A percentile compares a stretch with the other conserved stretches of the same genome.
Conservation (phyloP, 129 eudicot genomes). For the Sambucus nigra region DNA sequence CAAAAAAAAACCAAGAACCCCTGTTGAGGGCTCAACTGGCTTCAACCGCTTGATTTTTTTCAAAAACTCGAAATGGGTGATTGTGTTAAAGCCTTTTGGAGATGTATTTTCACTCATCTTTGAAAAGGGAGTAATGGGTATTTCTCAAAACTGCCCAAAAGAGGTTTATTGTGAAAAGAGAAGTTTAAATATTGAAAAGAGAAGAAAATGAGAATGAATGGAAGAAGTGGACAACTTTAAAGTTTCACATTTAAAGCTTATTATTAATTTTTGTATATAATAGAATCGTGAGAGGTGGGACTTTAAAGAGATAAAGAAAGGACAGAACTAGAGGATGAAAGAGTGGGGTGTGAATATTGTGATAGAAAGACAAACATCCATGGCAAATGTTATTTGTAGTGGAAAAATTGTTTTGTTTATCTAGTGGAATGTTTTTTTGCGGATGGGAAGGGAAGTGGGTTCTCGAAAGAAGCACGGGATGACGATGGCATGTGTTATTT, state of each 20-base stretch:
- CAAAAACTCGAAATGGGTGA: conserved; percentile 55
- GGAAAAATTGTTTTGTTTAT: too few species aligned
- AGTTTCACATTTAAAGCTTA: too few species aligned
- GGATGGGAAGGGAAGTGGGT: too few species aligned
- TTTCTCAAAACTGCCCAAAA: conserved; percentile 11
- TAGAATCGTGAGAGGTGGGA: too few species aligned
- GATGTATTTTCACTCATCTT: conserved; percentile 10
- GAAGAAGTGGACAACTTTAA: too few species aligned
- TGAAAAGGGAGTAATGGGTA: conserved; percentile 4
- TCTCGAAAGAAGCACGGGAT: too few species aligned
- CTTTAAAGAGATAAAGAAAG: conserved; percentile 8
- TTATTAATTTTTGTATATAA: too few species aligned
- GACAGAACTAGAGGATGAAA: conserved; percentile 35
- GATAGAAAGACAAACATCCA: conserved; percentile 40
- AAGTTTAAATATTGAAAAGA: conserved; percentile 1
- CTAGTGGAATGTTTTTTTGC: too few species aligned
- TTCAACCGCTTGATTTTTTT: conserved; percentile 61
- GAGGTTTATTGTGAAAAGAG: conserved; percentile 7
- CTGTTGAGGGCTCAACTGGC: conserved; percentile 25
- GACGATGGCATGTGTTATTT: too few species aligned
- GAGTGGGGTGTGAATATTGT: conserved; percentile 32
- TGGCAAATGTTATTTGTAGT: conserved; percentile 7
- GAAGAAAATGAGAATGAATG: too few species aligned
- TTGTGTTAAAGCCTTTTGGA: conserved; percentile 18
- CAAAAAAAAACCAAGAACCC: conserved; percentile 50